Percentiles rank a stretch among this genome's conserved stretches.
Conservation (phyloP, 495 filamentous ascomycete genomes). For the Sphaerosporella brunnea region DNA sequence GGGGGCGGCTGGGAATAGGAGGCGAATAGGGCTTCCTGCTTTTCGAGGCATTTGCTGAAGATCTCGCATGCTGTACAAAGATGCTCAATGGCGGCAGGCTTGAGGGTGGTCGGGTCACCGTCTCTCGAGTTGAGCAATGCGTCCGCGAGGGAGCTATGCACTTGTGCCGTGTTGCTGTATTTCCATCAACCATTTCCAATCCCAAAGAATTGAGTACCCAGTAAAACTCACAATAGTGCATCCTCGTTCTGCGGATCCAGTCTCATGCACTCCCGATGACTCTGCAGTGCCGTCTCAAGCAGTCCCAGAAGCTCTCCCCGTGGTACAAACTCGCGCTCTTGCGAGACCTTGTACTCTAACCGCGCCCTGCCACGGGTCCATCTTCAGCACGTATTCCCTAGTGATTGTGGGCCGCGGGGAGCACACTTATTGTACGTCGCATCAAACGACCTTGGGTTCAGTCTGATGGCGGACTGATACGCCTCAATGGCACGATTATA, state of each 20-base stretch:
- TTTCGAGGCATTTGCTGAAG: conserved; percentile 13
- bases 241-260: conserved; percentile 17
- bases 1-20: neutral
- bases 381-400: too few species aligned
- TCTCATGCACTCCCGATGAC: conserved; percentile 11
- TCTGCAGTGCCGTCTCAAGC: conserved; percentile 13
- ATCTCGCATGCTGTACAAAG: conserved; percentile 13
- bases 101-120: too few species aligned
- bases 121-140: conserved; percentile 9
- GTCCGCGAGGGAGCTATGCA: conserved; percentile 17
- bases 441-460: conserved; percentile 12
- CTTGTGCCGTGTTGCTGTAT: conserved; percentile 23
- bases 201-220: neutral
- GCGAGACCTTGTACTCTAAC: conserved; percentile 17
- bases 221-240: conserved; percentile 18
- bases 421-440: conserved; percentile 21
- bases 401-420: too few species aligned
- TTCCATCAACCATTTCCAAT: neutral
- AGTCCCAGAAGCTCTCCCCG: neutral
- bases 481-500: conserved; percentile 19
- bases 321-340: conserved; percentile 12
- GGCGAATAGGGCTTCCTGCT: conserved; percentile 4
- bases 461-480: conserved; percentile 12
- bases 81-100: conserved; percentile 7
- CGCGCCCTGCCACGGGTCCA: too few species aligned